A percentile compares a stretch with the other conserved stretches of the same genome.
phyloP scores from a whole-genome alignment of 352 stramenopile genomes.

The Phytophthora niederhauseri region DNA sequence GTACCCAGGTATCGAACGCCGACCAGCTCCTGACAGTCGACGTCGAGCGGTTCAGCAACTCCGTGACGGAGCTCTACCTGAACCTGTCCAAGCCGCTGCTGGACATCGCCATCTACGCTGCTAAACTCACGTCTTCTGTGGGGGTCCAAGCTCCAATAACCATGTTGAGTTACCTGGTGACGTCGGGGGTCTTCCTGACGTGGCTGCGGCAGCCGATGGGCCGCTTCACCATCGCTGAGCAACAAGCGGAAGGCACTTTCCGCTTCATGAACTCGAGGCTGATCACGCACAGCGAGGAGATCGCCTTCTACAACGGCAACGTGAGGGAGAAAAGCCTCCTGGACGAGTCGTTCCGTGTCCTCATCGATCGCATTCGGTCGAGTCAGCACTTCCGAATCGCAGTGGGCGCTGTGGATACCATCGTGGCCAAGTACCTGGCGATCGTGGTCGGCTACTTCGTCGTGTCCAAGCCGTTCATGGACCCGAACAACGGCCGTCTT shows the following conservation, averaged over 20 bases:
- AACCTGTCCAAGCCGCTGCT: slow-evolving; percentile 84
- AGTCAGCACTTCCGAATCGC: slow-evolving; percentile 82
- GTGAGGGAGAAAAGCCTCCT: slow-evolving; percentile 70
- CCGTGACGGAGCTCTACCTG: slow-evolving; percentile 77
- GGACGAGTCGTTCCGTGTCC: slow-evolving; percentile 57
- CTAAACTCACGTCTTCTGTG: slow-evolving; percentile 68
- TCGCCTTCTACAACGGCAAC: slow-evolving; percentile 91
- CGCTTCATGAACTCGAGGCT: slow-evolving; percentile 85
- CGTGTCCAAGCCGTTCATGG: slow-evolving; percentile 68
- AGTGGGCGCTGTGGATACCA: slow-evolving; percentile 74
- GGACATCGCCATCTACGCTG: slow-evolving; percentile 76
- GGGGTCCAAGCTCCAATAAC: slow-evolving; percentile 64
- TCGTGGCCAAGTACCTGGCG: slow-evolving; percentile 86
- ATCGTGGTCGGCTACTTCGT: slow-evolving; percentile 78
- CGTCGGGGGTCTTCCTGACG: slow-evolving; percentile 65
- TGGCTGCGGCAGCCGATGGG: slow-evolving; percentile 64
- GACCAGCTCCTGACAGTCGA: slow-evolving; percentile 86
- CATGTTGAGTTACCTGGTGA: slow-evolving; percentile 65
- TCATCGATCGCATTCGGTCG: slow-evolving; percentile 62
- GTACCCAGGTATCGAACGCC: slow-evolving; percentile 82
- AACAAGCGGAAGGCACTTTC: slow-evolving; percentile 79
- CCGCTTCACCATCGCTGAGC: slow-evolving; percentile 72
- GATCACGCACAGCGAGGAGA: slow-evolving; percentile 85
- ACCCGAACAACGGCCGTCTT: slow-evolving; percentile 46
- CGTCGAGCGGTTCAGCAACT: slow-evolving; percentile 82